These are phyloP conservation scores for Termitomyces sp. DNA, from an alignment of 768 basidiomycete species.

Conservation along the genomic window DNA sequence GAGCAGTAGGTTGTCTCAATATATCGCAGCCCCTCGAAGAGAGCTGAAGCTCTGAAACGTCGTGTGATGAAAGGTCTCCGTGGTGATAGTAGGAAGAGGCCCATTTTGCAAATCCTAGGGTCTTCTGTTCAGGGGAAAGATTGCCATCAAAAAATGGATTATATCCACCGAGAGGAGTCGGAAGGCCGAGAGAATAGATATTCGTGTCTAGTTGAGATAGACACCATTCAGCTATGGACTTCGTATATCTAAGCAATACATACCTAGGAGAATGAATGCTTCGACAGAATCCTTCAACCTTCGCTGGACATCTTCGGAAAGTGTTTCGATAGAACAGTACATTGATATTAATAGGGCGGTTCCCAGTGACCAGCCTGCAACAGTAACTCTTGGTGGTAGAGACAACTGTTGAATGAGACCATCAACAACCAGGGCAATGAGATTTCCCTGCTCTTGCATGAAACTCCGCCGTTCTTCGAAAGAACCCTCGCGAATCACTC, in stretches of 20 bases:
- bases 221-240: not conserved
- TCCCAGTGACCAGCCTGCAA: constrained; percentile 27
- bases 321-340: constrained; percentile 13
- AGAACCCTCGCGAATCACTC: constrained; percentile 9
- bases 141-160: not conserved
- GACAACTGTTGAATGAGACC: constrained; percentile 33
- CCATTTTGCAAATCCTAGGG: not conserved
- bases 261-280: constrained; percentile 16
- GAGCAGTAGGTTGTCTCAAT: not conserved
- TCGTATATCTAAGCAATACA: not conserved
- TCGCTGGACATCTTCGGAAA: constrained; percentile 9
- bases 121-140: not conserved
- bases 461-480: constrained; percentile 13
- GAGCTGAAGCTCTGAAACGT: not conserved
- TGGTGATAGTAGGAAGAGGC: constrained; percentile 1
- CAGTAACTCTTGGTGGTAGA: constrained; percentile 23
- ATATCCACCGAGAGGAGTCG: not conserved
- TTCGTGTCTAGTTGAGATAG: not conserved
- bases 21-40: not conserved
- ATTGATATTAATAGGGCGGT: constrained; percentile 15
- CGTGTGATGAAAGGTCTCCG: not conserved
- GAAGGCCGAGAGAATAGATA: not conserved
- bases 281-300: constrained; percentile 16
- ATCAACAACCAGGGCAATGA: constrained; percentile 22
- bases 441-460: constrained; percentile 20